phyloP scores from a whole-genome alignment of 306 rosid species.

The Cicer arietinum region DNA sequence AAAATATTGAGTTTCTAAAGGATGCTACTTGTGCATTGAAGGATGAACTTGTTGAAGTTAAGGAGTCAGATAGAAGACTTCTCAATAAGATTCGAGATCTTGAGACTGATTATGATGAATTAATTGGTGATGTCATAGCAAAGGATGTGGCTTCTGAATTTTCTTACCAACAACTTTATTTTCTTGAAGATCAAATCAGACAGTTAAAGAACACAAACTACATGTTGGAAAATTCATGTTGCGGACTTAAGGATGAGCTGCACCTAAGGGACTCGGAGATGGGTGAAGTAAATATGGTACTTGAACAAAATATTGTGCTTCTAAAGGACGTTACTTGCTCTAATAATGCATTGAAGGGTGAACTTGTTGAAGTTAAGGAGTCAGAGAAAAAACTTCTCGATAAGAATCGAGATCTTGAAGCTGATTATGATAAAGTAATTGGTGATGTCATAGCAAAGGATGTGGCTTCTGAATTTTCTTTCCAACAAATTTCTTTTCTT shows the following conservation, averaged over 20 bases:
- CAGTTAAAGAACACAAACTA: slow-evolving; percentile 48
- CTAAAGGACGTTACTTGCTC: slow-evolving; percentile 53
- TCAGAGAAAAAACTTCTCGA: slow-evolving; percentile 52
- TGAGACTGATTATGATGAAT: slow-evolving; percentile 58
- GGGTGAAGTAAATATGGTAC: slow-evolving; percentile 55
- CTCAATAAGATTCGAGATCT: slow-evolving; percentile 53
- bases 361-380: slow-evolving; percentile 55
- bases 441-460: slow-evolving; percentile 57
- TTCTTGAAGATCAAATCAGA: slow-evolving; percentile 54
- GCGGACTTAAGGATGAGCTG: slow-evolving; percentile 53
- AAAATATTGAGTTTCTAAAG: slow-evolving; percentile 55
- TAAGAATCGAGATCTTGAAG: slow-evolving; percentile 57
- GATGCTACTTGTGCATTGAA: slow-evolving; percentile 55
- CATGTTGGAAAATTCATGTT: slow-evolving; percentile 51
- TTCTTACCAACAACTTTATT: slow-evolving; percentile 51
- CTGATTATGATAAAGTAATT: slow-evolving; percentile 52
- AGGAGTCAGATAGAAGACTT: slow-evolving; percentile 52
- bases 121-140: slow-evolving; percentile 47
- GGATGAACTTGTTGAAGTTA: slow-evolving; percentile 58
- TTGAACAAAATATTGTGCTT: slow-evolving; percentile 54
- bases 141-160: slow-evolving; percentile 56
- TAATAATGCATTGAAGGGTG: slow-evolving; percentile 57
- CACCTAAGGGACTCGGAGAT: slow-evolving; percentile 56
- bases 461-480: slow-evolving; percentile 47
- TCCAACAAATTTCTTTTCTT: slow-evolving; percentile 53